Evolutionary conservation across 2,329 filamentous ascomycete genomes (phyloP), one percentile per base, ranked within the genome.

Genomic region (Rhynchosporium agropyri): DNA sequence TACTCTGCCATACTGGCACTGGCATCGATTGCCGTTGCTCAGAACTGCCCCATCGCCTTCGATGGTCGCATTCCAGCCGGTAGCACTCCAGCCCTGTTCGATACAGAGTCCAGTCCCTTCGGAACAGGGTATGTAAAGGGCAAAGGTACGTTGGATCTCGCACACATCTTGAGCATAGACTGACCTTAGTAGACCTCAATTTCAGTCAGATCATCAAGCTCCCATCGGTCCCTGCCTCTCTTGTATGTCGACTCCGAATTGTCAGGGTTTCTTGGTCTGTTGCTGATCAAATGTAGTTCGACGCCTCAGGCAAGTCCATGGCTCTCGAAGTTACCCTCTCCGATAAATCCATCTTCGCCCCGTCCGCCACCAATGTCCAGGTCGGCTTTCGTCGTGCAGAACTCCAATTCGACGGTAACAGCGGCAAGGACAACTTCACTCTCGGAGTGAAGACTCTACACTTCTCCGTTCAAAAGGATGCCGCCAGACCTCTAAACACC

Each of bases 311-410:
- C n/a, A 51, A 58, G 26, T 50, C 64, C 12, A 53, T 63, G 13
- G 50, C 69, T 15, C 45, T 66, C 49, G 63, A 67, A 60, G 56
- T 72, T 3, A 70, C 69, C 26, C 58, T 72, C 62, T 66, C 63
- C 15, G 84, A 87, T 72, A 69, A 79, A 63, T 85, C 83, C 68
- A 86, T 88, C 73, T 88, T 88, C 74, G 76, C 77, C n/a, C 79
- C 79, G 38, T 78, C 76, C 67, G 68, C 75, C 20, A 71, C 77
- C 69, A 80, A 81, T 68, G 72, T 79, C 55, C 85, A 88, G 74
- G 75, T 75, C 2, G 85, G 85, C 26, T 88, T 88, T 77, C 80
- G 85, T 46, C 83, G 85, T 65, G 83, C 82, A 0, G 84, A 86
- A 64, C 78, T 87, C 58, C 79, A 84, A 60, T 77, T 81, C 10